Base-by-base conservation (phyloP, 441 rosid species). In the Pelargonium fulgidum region DNA sequence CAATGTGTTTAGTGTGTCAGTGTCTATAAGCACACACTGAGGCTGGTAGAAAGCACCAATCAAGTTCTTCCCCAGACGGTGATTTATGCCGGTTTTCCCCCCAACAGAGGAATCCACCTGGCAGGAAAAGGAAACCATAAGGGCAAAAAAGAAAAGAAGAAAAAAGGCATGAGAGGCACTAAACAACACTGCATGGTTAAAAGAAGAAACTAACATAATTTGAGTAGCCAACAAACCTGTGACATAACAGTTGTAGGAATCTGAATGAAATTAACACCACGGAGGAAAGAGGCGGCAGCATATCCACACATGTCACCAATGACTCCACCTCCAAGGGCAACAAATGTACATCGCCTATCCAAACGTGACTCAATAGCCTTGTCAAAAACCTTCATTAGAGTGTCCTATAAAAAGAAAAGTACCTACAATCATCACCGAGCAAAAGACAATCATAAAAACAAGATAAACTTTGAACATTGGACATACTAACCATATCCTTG, bases 1-100 rank as follows among this genome's bases (percentile, higher is more conserved):
- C 81, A 94, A 73, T 3, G 99, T 92, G 82, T 85, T 85, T 64
- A 94, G 80, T 2, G 96, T 94, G 78, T 90, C 89, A 0, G 97
- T 94, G 78, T 94, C 97, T 67, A 94, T 47, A 22, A 94, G 85
- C 58, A 94, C 97, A 76, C 66, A 63, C 9, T 90, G 97, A 72
- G 99, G 99, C 80, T 94, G 98, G 85, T 94, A 90, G 81, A 94
- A 94, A 36, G 99, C 98, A 64, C 99, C 99, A 4, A 92, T 90
- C 89, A 94, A 24, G 73, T 94, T 94, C 89, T 94, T 94, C 73
- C 99, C 99, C 44, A 92, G 98, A 41, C 62, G 79, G 70, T 94
- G 97, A 75, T 92, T 94, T 45, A 94, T 82, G 77, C 98, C 99
- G 36, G 98, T 90, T 83, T 94, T 94, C 39, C 99, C 99, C 69